Base-by-base conservation (phyloP, 371 early-diverging fungal species). In the Ecytonucleospora hepatopenaei region DNA sequence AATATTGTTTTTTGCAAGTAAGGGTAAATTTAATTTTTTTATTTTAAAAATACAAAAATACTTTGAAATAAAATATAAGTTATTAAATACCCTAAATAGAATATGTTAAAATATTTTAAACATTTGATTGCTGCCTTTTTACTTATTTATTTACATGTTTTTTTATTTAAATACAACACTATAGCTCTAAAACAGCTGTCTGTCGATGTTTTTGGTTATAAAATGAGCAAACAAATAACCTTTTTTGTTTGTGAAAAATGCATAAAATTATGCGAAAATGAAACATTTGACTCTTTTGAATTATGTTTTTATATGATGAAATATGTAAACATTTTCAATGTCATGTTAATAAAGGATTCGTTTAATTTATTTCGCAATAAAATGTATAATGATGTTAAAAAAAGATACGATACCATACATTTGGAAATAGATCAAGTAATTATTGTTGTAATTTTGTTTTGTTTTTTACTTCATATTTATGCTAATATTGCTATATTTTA, bases 371-470 rank as follows among this genome's bases (percentile, higher is more conserved):
- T 58, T 8, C 16, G 26, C 17, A 58, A 58, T 23, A 16, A 30
- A n/a, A 58, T 23, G 17, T 58, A 58, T 23, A 58, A 58, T 48
- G 12, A 5, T 8, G 5, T n/a, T 12, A 58, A 24, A 26, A 35
- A 34, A 16, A 32, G 58, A 32, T 35, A 35, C 30, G 58, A 58
- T 48, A 35, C 58, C 3, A 48, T 58, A 4, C 21, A 58, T 34
- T 23, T 58, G 4, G 27, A 58, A 32, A 30, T 60, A 48, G 51
- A 57, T 31, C 58, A 57, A 24, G 21, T 66, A 1, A 1, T 72
- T 23, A 5, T 54, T 47, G 46, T 40, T 55, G 2, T 69, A n/a
- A 30, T 60, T 28, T 21, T 65, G 60, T 48, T 62, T 24, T 4
- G n/a, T 16, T 1, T 55, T 35, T 19, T 59, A 27, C 17, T 69